These are phyloP conservation scores for Penicillium oxalicum DNA, from an alignment of 2,329 filamentous ascomycete genomes.

Conservation along the genomic window DNA sequence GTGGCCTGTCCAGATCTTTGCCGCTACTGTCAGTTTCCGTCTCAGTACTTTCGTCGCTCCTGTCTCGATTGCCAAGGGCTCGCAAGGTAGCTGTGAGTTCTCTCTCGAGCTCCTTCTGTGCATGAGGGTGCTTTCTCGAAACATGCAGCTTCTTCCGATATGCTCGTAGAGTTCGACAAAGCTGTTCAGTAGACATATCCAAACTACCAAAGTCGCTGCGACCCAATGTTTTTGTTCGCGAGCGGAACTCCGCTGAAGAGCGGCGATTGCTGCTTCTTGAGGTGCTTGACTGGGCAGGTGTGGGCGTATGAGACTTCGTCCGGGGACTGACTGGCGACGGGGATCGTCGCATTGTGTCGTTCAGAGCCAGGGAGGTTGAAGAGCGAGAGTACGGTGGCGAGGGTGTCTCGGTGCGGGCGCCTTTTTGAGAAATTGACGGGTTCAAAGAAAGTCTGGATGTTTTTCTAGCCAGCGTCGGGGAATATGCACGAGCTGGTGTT, in stretches of 20 bases:
- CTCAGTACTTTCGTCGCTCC: conserved; percentile 26
- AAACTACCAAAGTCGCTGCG: conserved; percentile 44
- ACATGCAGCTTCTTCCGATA: conserved; percentile 55
- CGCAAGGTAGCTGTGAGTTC: conserved; percentile 47
- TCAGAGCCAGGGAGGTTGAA: conserved; percentile 21
- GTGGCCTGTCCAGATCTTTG: conserved; percentile 29
- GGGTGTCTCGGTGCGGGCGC: conserved; percentile 27
- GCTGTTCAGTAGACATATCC: conserved; percentile 50
- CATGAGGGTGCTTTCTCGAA: conserved; percentile 44
- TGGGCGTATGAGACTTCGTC: conserved; percentile 13
- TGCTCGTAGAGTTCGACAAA: conserved; percentile 51
- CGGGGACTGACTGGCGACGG: conserved; percentile 39
- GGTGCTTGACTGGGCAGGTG: conserved; percentile 25
- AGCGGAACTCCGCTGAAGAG: conserved; percentile 47
- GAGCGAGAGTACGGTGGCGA: conserved; percentile 30
- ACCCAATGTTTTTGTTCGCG: conserved; percentile 37
- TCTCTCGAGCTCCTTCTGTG: conserved; percentile 50
- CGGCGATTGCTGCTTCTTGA: conserved; percentile 35
- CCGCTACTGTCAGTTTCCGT: conserved; percentile 37
- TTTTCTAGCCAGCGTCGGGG: conserved; percentile 50
- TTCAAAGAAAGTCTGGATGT: conserved; percentile 49
- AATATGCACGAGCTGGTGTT: conserved; percentile 40
- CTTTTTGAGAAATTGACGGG: conserved; percentile 28
- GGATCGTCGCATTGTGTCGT: conserved; percentile 28
- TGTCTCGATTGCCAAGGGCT: conserved; percentile 26